Conservation (phyloP, 2,329 filamentous ascomycete species). For the Monosporascus sp. region DNA sequence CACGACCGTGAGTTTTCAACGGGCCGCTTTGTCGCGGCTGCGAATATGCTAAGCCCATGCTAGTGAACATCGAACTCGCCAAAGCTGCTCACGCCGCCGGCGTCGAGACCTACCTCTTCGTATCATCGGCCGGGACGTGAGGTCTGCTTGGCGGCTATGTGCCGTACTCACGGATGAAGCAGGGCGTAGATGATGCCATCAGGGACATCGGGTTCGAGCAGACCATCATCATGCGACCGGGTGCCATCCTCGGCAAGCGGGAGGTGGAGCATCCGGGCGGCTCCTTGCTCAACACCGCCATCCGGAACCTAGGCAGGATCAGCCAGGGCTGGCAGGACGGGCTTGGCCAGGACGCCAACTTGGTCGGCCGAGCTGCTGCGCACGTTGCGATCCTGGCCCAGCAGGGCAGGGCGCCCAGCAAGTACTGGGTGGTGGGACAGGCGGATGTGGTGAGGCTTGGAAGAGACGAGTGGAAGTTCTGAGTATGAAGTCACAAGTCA, state of each 20-base stretch:
- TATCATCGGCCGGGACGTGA: constrained; percentile 54
- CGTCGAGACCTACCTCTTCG: constrained; percentile 68
- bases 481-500: background rate
- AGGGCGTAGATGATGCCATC: constrained; percentile 75
- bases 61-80: constrained; percentile 71
- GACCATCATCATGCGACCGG: constrained; percentile 68
- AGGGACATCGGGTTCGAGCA: constrained; percentile 69
- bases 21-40: background rate
- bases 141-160: constrained; percentile 35
- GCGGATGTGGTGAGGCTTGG: constrained; percentile 63
- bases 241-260: constrained; percentile 67
- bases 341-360: constrained; percentile 67
- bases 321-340: constrained; percentile 53
- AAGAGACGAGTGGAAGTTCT: constrained; percentile 47
- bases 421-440: constrained; percentile 55
- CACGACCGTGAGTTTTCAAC: constrained; percentile 48
- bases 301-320: constrained; percentile 50
- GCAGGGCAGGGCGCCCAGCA: constrained; percentile 53
- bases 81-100: constrained; percentile 68
- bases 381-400: constrained; percentile 52
- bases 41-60: background rate
- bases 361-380: constrained; percentile 65
- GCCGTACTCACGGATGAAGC: constrained; percentile 68
- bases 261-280: constrained; percentile 57
- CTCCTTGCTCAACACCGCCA: constrained; percentile 47